Percentiles rank a stretch among this genome's conserved stretches.
Evolutionary conservation across 805 yeast species (phyloP).

Genomic region (Cyberlindnera xishuangbannaensis): DNA sequence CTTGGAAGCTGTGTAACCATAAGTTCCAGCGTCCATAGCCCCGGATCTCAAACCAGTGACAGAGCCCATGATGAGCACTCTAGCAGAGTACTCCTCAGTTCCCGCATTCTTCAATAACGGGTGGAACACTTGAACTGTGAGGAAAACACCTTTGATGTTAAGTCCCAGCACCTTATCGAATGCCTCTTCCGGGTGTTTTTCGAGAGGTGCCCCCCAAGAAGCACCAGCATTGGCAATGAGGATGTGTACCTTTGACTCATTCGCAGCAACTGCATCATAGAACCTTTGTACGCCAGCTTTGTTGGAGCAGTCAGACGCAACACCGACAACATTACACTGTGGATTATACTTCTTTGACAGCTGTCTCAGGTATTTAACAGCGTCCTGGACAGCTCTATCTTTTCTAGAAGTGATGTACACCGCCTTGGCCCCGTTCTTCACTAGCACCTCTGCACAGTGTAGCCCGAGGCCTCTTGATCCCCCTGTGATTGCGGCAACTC

Average conservation of each 20-base stretch:
- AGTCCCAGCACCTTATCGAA: slow-evolving; percentile 57
- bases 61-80: slow-evolving; percentile 63
- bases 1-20: slow-evolving; percentile 69
- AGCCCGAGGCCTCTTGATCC: slow-evolving; percentile 75
- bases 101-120: slow-evolving; percentile 53
- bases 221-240: slow-evolving; percentile 78
- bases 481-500: slow-evolving; percentile 64
- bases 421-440: slow-evolving; percentile 54
- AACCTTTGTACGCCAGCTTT: slow-evolving; percentile 44
- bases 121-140: slow-evolving; percentile 55
- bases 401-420: slow-evolving; percentile 64
- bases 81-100: slow-evolving; percentile 48
- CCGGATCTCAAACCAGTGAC: slow-evolving; percentile 45
- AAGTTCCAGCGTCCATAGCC: slow-evolving; percentile 37
- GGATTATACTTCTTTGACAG: slow-evolving; percentile 26
- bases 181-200: slow-evolving; percentile 54
- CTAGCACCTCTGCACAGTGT: slow-evolving; percentile 58
- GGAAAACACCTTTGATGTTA: slow-evolving; percentile 64
- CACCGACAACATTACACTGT: slow-evolving; percentile 31
- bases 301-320: slow-evolving; percentile 53
- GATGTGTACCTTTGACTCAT: slow-evolving; percentile 44
- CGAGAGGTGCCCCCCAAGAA: slow-evolving; percentile 66
- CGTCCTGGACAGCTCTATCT: slow-evolving; percentile 52
- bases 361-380: slow-evolving; percentile 34
- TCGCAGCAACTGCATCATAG: slow-evolving; percentile 35